A percentile compares a stretch with the other conserved stretches of the same genome.
Conservation (phyloP, 495 filamentous ascomycete genomes). For the Articulospora tetracladia region DNA sequence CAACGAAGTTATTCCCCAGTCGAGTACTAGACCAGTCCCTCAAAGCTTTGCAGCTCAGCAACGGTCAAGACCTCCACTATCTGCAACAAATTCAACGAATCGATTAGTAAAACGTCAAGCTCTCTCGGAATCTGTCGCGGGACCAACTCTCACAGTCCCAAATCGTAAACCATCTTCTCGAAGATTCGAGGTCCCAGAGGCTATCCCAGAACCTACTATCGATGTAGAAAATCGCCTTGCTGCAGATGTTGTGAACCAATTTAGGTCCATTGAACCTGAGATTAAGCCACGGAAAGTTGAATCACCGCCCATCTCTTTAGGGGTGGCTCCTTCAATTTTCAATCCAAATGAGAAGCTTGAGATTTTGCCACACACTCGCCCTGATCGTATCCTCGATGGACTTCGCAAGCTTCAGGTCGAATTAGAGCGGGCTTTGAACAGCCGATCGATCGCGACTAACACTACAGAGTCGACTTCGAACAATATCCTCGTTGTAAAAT, state of each 20-base stretch:
- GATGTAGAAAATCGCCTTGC: conserved; percentile 23
- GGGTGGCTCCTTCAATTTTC: conserved; percentile 34
- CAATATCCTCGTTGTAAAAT: conserved; percentile 70
- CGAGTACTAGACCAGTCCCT: conserved; percentile 22
- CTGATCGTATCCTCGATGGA: conserved; percentile 47
- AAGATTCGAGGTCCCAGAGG: conserved; percentile 10
- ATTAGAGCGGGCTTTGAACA: conserved; percentile 52
- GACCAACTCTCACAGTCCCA: background rate
- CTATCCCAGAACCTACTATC: conserved; percentile 3
- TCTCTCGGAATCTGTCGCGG: background rate
- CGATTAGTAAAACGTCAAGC: background rate
- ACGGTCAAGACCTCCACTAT: conserved; percentile 31
- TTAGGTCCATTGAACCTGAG: conserved; percentile 11
- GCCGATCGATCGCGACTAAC: conserved; percentile 44
- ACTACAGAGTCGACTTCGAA: conserved; percentile 34
- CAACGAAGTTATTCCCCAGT: background rate
- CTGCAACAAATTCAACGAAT: background rate
- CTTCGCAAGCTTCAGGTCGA: conserved; percentile 46
- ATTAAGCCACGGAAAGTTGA: conserved; percentile 7
- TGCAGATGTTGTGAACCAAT: conserved; percentile 21
- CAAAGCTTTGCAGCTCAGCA: conserved; percentile 60
- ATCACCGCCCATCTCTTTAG: conserved; percentile 3
- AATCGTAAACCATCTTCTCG: conserved; percentile 14
- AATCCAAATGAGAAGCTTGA: conserved; percentile 45
- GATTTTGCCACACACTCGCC: conserved; percentile 41